Base-by-base conservation (phyloP, 176 grass and related monocot species). In the Leersia perrieri region DNA sequence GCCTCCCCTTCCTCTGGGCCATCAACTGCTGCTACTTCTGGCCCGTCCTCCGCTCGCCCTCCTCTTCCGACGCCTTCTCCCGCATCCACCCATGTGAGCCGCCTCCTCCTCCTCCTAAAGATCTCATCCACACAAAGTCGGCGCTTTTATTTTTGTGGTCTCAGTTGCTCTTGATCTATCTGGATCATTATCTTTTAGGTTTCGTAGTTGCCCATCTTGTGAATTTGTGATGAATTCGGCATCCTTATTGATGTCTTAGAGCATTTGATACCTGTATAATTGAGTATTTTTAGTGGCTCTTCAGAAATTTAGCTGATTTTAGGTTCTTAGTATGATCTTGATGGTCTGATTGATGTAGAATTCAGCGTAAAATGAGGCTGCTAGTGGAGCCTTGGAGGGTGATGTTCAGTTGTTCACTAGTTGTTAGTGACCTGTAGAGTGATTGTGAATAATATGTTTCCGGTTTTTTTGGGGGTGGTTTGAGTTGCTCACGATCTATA, bases 11-110 rank as follows among this genome's bases (percentile, higher is more conserved):
- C 57, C 88, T 99, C 49, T 99, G 96, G 96, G 96, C 92, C 60
- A 88, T 95, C 81, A 99, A 99, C 83, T 95, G 88, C 88, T 95
- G 81, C 84, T 93, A 99, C 82, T 99, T 90, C 89, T 99, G 95
- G 96, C 96, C 96, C 30, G 84, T 99, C 85, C 81, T 99, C 18
- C 87, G 84, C 27, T 79, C 74, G 8, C 65, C 84, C 0, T 72
- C 77, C 44, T 63, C 89, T 2, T 66, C 91, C 22, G 26, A 88
- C 42, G 77, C 83, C 77, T 88, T 86, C 84, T 61, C 76, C 64
- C 49, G 72, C 28, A 88, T 98, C 88, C 96, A 92, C 33, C 84
- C 87, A 28, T 93, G 96, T 98, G 71, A 93, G 94, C 33, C 76
- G n/a, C 25, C 9, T 25, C 47, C 7, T 13, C 31, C 30, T 63